A percentile compares a stretch with the other conserved stretches of the same genome.
Evolutionary conservation across 1,284 basidiomycete species (phyloP).

Genomic region (Malassezia globosa): DNA sequence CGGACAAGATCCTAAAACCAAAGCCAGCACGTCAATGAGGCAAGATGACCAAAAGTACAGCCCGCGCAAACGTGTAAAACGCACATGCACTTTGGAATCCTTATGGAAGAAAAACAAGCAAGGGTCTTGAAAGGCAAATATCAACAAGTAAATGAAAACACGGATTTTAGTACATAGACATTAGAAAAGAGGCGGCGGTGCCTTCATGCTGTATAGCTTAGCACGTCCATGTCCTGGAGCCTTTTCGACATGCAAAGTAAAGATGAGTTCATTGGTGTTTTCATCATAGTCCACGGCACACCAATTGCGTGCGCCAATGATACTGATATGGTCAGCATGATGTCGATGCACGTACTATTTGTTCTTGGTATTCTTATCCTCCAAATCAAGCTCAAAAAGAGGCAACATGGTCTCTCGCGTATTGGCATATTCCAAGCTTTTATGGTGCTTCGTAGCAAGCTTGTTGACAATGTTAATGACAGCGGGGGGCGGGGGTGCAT

Average conservation of each 20-base stretch:
- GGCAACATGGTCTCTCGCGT: slow-evolving; percentile 68
- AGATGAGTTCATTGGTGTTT: slow-evolving; percentile 60
- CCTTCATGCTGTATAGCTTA: slow-evolving; percentile 33
- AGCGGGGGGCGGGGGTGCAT: slow-evolving; percentile 58
- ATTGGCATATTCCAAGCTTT: slow-evolving; percentile 44
- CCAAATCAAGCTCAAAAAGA: slow-evolving; percentile 65
- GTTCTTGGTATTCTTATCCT: slow-evolving; percentile 60
- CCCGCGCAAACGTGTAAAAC: not conserved
- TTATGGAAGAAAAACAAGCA: slow-evolving; percentile 6
- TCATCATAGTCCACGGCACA: slow-evolving; percentile 61
- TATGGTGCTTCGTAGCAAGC: slow-evolving; percentile 70
- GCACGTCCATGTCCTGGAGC: slow-evolving; percentile 30
- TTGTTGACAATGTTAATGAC: slow-evolving; percentile 71
- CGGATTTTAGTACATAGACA: not conserved
- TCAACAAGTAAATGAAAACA: not conserved
- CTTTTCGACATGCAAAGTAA: slow-evolving; percentile 71
- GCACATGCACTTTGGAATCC: slow-evolving; percentile 6
- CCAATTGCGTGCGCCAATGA: slow-evolving; percentile 84
- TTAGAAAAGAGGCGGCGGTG: slow-evolving; percentile 28
- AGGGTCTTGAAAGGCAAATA: no score
- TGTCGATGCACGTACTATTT: slow-evolving; percentile 34
- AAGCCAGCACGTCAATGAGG: not conserved
- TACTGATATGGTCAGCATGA: slow-evolving; percentile 40
- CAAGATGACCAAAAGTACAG: not conserved
- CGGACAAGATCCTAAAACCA: not conserved